Evolutionary conservation across 257 asterid genomes (phyloP), one percentile per base, ranked within the genome.

Genomic region (Solanum paucissectum): DNA sequence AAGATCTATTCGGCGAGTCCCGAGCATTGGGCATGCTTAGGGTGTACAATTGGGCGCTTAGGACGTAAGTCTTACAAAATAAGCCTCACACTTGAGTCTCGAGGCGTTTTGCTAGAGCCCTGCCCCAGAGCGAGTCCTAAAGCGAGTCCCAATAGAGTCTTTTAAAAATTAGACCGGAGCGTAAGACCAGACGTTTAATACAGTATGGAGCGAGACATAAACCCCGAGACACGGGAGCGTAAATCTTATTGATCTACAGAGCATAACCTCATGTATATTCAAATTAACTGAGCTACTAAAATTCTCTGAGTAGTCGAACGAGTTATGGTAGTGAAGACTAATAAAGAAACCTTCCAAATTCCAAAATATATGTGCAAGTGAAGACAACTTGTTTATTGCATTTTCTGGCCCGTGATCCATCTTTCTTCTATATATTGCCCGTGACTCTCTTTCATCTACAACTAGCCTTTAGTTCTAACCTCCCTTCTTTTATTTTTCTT

Each of bases 161-260:
- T 55, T 55, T 55, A 55, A 55, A 52, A 18, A 38, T 11, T 38
- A 38, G n/a, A 18, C 0, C n/a, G 1, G 10, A 55, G 23, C 4
- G 4, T 55, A 55, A 55, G 1, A 55, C n/a, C 1, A 55, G 2
- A 52, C 62, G 4, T 52, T 52, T 52, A 18, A 52, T 52, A 1
- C n/a, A 52, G 4, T 52, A 18, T 0, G 9, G n/a, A 38, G 62
- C 2, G 4, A 55, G 23, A 2, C 62, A 55, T 55, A 6, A 55
- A 55, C 10, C 0, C n/a, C 4, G 4, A 55, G 10, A 55, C 4
- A 18, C 4, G 1, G 1, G 1, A 0, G 0, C n/a, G 1, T 18
- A 55, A 7, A 7, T 55, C 1, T 55, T 55, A 18, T 55, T 55
- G 1, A 55, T 55, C n/a, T 55, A 55, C n/a, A 0, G 4, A 55